Base-by-base conservation (phyloP, 2,329 filamentous ascomycete species). In the Helicocarpus griseus region DNA sequence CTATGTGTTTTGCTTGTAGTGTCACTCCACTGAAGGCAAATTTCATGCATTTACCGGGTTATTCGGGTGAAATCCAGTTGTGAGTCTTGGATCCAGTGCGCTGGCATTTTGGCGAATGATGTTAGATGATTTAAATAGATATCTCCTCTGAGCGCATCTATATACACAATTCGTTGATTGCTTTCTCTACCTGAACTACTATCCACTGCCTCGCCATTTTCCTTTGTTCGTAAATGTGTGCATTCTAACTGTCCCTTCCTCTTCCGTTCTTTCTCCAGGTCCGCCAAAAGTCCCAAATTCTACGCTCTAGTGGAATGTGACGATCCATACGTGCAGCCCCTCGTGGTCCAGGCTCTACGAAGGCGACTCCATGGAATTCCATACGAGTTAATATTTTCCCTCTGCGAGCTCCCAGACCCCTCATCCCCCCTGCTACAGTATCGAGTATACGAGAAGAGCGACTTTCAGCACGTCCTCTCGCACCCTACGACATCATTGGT, bases 1-100 rank as follows among this genome's bases (percentile, higher is more conserved):
- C 31, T 36, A 28, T 24, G 38, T 50, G 33, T 24, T 38, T 24
- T 50, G 48, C 57, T 59, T 28, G 58, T 62, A 95, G 89, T 68
- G 82, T 98, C 52, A 96, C 93, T 3, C 88, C 91, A 13, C 69
- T 97, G 58, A 87, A 87, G 68, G 90, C 91, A 39, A 96, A 95
- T 69, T 98, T 96, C 68, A 89, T 87, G 80, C 88, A 91, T 66
- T 77, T 75, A 36, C 74, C 80, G 54, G 76, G 82, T 54, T 75
- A 82, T 60, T 77, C 82, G 62, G 77, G 77, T 59, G 88, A 94
- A 75, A 76, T 95, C 65, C 83, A 85, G 76, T 73, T 95, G 82
- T 95, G 80, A 90, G 86, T 89, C 40, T 41, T 36, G 58, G 61
- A 58, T 58, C 48, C 50, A 53, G 53, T 21, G 57, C 56, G 56